A percentile compares a stretch with the other conserved stretches of the same genome.
phyloP scores from a whole-genome alignment of 495 filamentous ascomycete genomes.

The Penicillium canariense region DNA sequence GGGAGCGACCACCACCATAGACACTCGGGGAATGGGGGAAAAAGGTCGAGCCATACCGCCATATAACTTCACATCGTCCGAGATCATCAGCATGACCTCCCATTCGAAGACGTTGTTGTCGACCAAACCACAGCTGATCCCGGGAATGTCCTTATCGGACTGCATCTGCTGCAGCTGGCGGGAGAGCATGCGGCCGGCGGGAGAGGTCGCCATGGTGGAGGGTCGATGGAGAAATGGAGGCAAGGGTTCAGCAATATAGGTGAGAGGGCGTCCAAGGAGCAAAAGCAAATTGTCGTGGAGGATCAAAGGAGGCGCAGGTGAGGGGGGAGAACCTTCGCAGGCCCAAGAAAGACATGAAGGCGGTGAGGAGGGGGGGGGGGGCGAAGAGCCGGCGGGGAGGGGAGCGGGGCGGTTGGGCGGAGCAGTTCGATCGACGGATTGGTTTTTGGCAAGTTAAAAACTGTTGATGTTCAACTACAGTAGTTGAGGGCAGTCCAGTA shows the following conservation, averaged over 20 bases:
- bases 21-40: neutral
- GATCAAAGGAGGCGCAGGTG: conserved; percentile 3
- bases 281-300: neutral
- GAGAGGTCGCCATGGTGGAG: conserved; percentile 46
- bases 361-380: conserved; percentile 16
- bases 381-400: neutral
- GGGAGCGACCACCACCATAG: neutral
- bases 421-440: neutral
- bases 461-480: too few relatives aligned
- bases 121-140: conserved; percentile 88
- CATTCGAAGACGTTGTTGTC: conserved; percentile 94
- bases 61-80: conserved; percentile 92
- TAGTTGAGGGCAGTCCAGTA: too few relatives aligned
- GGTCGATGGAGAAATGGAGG: neutral
- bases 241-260: conserved; percentile 1
- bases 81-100: conserved; percentile 99
- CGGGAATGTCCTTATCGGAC: conserved; percentile 83
- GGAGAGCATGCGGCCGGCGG: conserved; percentile 71
- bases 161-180: conserved; percentile 94
- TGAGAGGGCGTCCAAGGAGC: neutral
- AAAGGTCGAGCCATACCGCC: conserved; percentile 61
- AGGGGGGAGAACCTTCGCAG: conserved; percentile 18
- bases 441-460: neutral
- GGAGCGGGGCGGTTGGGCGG: too few relatives aligned
- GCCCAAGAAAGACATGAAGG: conserved; percentile 22